These are phyloP conservation scores for Fusarium phyllophilum DNA, from an alignment of 2,329 filamentous ascomycete species.

Conservation along the genomic window DNA sequence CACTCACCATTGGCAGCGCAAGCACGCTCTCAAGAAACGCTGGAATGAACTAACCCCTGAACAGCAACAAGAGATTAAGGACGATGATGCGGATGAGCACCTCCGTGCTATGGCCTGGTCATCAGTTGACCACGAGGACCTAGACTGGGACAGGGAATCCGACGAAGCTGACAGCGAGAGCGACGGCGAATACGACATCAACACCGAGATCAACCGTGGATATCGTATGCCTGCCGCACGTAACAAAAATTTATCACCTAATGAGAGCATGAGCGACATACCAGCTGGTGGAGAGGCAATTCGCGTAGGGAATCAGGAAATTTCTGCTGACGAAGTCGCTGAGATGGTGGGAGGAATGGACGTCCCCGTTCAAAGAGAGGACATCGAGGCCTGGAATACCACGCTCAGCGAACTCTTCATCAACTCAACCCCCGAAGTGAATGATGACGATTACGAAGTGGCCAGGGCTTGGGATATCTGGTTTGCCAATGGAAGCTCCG, in stretches of 20 bases:
- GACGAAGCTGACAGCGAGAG: slow-evolving; percentile 25
- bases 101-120: slow-evolving; percentile 51
- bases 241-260: neutral
- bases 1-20: slow-evolving; percentile 54
- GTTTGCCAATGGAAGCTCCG: neutral
- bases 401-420: slow-evolving; percentile 6
- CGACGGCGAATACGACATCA: slow-evolving; percentile 27
- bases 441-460: neutral
- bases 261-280: neutral
- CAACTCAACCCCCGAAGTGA: slow-evolving; percentile 6
- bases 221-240: slow-evolving; percentile 23
- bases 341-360: neutral
- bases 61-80: slow-evolving; percentile 53
- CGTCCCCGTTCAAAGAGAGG: neutral
- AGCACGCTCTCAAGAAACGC: slow-evolving; percentile 57
- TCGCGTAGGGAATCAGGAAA: neutral
- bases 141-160: slow-evolving; percentile 21
- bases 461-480: slow-evolving; percentile 6
- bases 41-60: slow-evolving; percentile 52
- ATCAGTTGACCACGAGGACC: slow-evolving; percentile 37
- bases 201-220: slow-evolving; percentile 29
- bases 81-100: slow-evolving; percentile 49
- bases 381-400: slow-evolving; percentile 14
- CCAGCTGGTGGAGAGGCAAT: neutral
- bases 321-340: neutral